Evolutionary conservation across 495 filamentous ascomycete genomes (phyloP).

Genomic region (Staphylotrichum longicolle): DNA sequence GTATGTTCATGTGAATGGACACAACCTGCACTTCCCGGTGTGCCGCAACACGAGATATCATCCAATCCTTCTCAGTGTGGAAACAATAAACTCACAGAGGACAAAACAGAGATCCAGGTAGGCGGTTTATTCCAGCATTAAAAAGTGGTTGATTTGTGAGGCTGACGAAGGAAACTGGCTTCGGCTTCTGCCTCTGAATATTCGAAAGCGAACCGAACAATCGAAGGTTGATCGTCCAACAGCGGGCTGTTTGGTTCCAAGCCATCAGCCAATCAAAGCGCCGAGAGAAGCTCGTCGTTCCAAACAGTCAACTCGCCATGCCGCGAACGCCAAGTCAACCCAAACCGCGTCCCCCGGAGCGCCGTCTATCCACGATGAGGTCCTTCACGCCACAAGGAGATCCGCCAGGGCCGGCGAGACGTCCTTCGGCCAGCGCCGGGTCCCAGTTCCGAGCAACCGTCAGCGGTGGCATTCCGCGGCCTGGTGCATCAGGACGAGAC

Average conservation of each 20-base stretch:
- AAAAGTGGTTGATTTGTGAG: too few species aligned
- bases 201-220: neutral
- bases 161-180: too few species aligned
- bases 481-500: conserved; percentile 32
- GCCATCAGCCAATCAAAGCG: conserved; percentile 19
- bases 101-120: too few species aligned
- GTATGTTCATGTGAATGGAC: neutral
- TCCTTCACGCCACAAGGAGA: conserved; percentile 35
- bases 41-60: too few species aligned
- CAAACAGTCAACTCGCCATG: conserved; percentile 21
- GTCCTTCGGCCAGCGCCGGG: conserved; percentile 26
- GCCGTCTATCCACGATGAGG: conserved; percentile 23
- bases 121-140: too few species aligned
- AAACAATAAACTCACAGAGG: too few species aligned
- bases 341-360: conserved; percentile 17
- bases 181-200: too few species aligned
- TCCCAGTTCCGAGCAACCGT: conserved; percentile 39
- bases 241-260: neutral
- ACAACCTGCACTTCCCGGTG: neutral
- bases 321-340: conserved; percentile 20
- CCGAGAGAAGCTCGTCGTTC: neutral
- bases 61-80: too few species aligned
- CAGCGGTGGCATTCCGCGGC: conserved; percentile 35
- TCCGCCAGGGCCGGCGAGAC: conserved; percentile 30
- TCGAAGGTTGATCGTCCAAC: neutral